Percentiles rank a stretch among this genome's conserved stretches.
phyloP scores from a whole-genome alignment of 2,329 filamentous ascomycete genomes.

The Stemphylium beticola region DNA sequence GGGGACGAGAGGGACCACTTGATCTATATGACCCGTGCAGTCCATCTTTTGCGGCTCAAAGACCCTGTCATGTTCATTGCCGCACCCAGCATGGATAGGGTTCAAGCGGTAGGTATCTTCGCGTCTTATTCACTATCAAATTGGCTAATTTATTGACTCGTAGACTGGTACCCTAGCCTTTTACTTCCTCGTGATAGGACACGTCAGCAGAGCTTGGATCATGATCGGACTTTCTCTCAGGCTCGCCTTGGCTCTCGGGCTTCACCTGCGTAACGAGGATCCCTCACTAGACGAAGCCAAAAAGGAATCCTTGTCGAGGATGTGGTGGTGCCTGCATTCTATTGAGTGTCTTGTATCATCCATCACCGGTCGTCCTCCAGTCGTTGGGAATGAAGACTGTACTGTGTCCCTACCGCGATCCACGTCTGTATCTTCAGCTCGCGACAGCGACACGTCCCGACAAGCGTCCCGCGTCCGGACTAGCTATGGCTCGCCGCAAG shows the following conservation, averaged over 20 bases:
- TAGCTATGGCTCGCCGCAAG: conserved; percentile 4
- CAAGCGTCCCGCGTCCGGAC: conserved; percentile 4
- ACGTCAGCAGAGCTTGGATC: conserved; percentile 42
- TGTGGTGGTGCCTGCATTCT: conserved; percentile 51
- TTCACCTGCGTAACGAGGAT: conserved; percentile 49
- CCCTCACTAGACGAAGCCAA: conserved; percentile 22
- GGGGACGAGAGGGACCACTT: conserved; percentile 45
- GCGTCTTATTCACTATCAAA: conserved; percentile 21
- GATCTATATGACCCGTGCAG: conserved; percentile 47
- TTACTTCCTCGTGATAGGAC: conserved; percentile 36
- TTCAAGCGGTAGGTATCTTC: conserved; percentile 45
- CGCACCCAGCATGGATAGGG: conserved; percentile 45
- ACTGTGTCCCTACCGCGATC: conserved; percentile 36
- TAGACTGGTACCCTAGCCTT: conserved; percentile 33
- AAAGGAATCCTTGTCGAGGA: conserved; percentile 45
- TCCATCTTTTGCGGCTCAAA: conserved; percentile 30
- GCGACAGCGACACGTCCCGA: neutral
- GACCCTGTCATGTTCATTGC: conserved; percentile 27
- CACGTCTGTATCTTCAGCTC: neutral
- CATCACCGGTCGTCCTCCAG: conserved; percentile 49
- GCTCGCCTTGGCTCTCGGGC: conserved; percentile 45
- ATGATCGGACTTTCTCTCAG: conserved; percentile 48
- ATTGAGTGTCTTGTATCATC: conserved; percentile 47
- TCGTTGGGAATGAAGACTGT: conserved; percentile 42
- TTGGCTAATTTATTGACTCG: conserved; percentile 1